Base-by-base conservation (phyloP, 1,284 basidiomycete species). In the Lignosus rhinocerotis region DNA sequence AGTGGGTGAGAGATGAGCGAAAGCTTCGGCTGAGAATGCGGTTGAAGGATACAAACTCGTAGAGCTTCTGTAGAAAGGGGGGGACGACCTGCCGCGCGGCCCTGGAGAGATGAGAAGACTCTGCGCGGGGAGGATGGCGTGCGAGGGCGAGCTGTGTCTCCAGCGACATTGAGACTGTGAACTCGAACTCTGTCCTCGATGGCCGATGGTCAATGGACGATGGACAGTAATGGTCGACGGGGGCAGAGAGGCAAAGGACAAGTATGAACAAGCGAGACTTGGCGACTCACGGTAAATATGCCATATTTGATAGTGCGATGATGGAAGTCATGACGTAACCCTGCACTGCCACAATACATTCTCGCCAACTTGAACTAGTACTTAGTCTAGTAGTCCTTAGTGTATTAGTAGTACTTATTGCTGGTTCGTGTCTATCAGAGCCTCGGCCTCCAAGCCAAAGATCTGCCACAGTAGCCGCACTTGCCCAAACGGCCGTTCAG, bases 41-140 rank as follows among this genome's bases (percentile, higher is more conserved):
- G 50, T 58, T 30, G 47, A 54, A 47, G 52, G 60, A 56, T 49
- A 55, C 54, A 52, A 55, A 94, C 93, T 90, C 91, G 76, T 89
- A 94, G 36, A 98, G 81, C 75, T 98, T 98, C 76, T 94, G 93
- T 16, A 96, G 80, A 70, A 98, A 98, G 0, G 93, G 91, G 0
- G 94, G 93, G 1, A 94, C 82, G 12, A 80, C 76, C 66, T 84
- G 83, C 44, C 83, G 75, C 2, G 83, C 76, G 11, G 80, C 75
- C 68, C 77, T 83, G 64, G 78, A 81, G 47, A 85, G 71, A 63
- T 80, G 78, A 2, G 75, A 58, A n/a, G 69, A 74, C 14, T 76
- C 70, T 4, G 74, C 73, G 43, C 78, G 75, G 6, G 75, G 74
- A 1, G 75, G 73, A 2, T 78, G 67, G 46, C 86, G 75, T 0